Evolutionary conservation across 1,139 yeast species (phyloP), one percentile per base, ranked within the genome.

Genomic region (Magnusiomyces suaveolens): DNA sequence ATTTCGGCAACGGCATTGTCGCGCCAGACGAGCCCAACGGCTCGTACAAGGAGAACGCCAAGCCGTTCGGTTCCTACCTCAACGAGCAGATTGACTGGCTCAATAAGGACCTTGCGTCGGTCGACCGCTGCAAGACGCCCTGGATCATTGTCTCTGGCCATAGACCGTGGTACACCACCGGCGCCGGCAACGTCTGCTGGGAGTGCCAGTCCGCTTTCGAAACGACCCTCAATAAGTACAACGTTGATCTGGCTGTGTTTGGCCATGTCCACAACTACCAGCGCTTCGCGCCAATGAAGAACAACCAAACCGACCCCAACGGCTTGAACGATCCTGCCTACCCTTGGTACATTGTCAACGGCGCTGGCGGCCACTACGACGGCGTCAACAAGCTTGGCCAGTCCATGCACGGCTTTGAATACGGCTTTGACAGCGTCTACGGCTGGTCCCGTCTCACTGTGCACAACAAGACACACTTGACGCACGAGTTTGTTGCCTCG

Each of bases 391-490:
- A 10, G 20, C 52, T 57, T 8, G 57, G 61, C 49, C 47, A 57
- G 8, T 18, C 20, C 4, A 6, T n/a, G 4, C 6, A 38, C 6
- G 43, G 43, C n/a, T 38, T 38, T n/a, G 52, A 52, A 44, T 55
- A 54, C 41, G 54, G 60, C 24, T 54, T 62, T 29, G 61, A 62
- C 51, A 54, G 54, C 33, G 58, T 60, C 1, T 64, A 61, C 41
- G 69, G 69, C 14, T 68, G 72, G 62, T 73, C 76, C 50, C 70
- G 64, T 54, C 65, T 70, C 52, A 67, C 69, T 54, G 77, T 81
- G 79, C 83, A 80, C 63, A 75, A 78, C 56, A 74, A 75, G 51
- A 80, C 72, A 16, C 69, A 62, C 71, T 69, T 59, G 75, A 77
- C 55, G 69, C 75, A 54, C 74, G 74, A 57, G 67, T 77, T 64